Evolutionary conservation across 2,329 filamentous ascomycete genomes (phyloP), one percentile per base, ranked within the genome.

Genomic region (Cordyceps fumosorosea): DNA sequence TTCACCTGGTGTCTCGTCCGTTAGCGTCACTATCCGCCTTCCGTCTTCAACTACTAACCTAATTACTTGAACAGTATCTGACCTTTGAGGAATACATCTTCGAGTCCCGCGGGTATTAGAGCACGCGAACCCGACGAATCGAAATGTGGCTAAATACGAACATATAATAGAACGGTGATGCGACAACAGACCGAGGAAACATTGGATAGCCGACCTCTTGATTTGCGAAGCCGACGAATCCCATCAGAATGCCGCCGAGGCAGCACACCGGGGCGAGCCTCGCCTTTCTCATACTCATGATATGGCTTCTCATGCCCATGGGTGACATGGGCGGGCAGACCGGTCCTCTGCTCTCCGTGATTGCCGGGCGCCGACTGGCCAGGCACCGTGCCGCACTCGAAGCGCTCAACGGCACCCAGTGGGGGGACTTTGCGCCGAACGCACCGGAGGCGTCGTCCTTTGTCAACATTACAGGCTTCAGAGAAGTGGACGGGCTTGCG

Each of bases 381-480:
- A 77, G 78, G 45, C 83, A 85, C 65, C 77, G 79, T 48, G 72
- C 78, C 62, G 79, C 83, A 2, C 81, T 84, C 64, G 71, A 76
- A 56, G 74, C 84, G 20, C 74, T 88, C 47, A 85, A 86, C 69
- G 73, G 72, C 62, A 84, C 84, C 20, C 72, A 69, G 65, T 88
- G 84, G 84, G 82, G 82, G 56, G 84, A 87, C 70, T 88, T 88
- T 70, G 67, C 74, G 18, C 84, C 84, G 12, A 71, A 68, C 11
- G 63, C 66, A 47, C 68, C 66, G 47, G 65, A 65, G 59, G 67
- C 66, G 26, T 70, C 51, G 22, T 77, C 74, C 26, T 87, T 81
- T 65, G 75, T 92, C 63, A 91, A 91, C 67, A 77, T 96, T 57
- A 90, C 90, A 2, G 93, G 93, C 1, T 87, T 96, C 64, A 84